Conservation (phyloP, 106 monocot genomes). For the Ottelia alismoides region DNA sequence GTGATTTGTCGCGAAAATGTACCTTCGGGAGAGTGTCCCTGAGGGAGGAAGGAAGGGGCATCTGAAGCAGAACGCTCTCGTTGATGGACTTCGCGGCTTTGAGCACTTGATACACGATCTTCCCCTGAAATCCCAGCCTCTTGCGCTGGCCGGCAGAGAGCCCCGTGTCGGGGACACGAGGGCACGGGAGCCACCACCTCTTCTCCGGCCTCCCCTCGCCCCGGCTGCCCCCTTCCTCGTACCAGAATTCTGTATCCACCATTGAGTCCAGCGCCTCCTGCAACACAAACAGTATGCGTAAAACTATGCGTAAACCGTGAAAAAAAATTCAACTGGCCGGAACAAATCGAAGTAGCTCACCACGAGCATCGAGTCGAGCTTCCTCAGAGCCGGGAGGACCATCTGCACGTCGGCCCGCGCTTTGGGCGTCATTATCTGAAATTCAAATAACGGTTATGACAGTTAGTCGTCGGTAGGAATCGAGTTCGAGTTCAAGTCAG, state of each 20-base stretch:
- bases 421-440: constrained; percentile 94
- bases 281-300: no score
- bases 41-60: constrained; percentile 48
- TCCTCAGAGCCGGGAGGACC: constrained; percentile 85
- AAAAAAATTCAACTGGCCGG: no score
- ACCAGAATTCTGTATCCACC: constrained; percentile 86
- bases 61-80: constrained; percentile 73
- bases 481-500: no score
- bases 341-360: no score
- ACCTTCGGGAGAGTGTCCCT: constrained; percentile 71
- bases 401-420: constrained; percentile 70
- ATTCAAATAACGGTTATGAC: no score
- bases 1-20: no score
- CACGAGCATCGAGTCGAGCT: constrained; percentile 87
- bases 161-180: constrained; percentile 60
- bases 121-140: constrained; percentile 67
- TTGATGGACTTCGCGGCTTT: constrained; percentile 95
- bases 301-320: no score
- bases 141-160: constrained; percentile 56
- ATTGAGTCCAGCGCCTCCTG: constrained; percentile 93
- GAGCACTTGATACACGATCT: constrained; percentile 72
- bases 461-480: no score
- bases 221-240: constrained; percentile 59
- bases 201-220: constrained; percentile 39
- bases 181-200: constrained; percentile 98